These are phyloP conservation scores for Backusella sp. DNA, from an alignment of 192 early-diverging fungal genomes.

Conservation along the genomic window DNA sequence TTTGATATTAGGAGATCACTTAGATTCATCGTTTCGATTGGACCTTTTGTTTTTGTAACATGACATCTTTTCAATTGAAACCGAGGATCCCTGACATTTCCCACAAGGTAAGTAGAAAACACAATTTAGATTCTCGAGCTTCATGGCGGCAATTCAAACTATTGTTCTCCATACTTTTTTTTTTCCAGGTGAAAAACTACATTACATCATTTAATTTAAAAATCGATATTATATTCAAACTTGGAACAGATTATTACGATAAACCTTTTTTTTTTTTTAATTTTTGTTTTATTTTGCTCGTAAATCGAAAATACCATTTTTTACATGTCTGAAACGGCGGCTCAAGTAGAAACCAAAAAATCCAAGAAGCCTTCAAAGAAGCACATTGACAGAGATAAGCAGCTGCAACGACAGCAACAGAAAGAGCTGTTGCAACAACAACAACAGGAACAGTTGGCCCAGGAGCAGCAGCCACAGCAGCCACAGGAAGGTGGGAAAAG, in stretches of 20 bases:
- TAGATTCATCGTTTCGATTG: too few species aligned
- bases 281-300: neutral
- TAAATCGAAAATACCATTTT: neutral
- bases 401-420: neutral
- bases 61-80: neutral
- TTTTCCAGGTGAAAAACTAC: neutral
- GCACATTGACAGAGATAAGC: neutral
- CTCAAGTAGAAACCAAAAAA: neutral
- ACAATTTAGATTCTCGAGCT: neutral
- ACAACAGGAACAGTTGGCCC: neutral
- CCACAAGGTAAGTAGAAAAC: neutral
- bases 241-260: neutral
- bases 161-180: neutral
- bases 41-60: too few species aligned
- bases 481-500: neutral
- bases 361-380: neutral
- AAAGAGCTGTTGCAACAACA: neutral
- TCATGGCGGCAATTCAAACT: neutral
- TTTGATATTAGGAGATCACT: neutral
- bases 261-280: neutral
- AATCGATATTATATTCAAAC: neutral
- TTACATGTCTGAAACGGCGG: neutral
- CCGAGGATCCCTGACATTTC: neutral
- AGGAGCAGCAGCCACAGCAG: neutral
- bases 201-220: slow-evolving; percentile 8